These are phyloP conservation scores for Nepenthes gracilis DNA, from an alignment of 148 eudicot genomes.

Conservation along the genomic window DNA sequence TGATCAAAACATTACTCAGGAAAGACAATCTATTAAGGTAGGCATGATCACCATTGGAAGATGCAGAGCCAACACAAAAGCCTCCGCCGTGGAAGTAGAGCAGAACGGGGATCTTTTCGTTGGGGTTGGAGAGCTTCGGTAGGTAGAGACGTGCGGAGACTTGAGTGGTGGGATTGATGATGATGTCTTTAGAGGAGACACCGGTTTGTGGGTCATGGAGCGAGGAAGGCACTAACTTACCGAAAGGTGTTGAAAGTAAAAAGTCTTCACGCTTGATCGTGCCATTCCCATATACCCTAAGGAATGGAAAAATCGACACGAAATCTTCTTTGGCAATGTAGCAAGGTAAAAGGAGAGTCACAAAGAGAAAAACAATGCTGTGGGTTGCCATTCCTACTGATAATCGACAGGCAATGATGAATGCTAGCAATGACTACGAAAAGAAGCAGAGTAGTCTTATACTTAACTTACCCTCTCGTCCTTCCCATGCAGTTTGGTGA, in stretches of 20 bases:
- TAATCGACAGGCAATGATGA: too few relatives aligned
- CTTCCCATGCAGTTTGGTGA: too few relatives aligned
- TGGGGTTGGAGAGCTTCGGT: background rate
- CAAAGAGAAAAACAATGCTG: too few relatives aligned
- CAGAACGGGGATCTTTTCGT: conserved; percentile 16
- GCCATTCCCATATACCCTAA: background rate
- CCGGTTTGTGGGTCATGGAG: background rate
- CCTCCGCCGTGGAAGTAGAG: conserved; percentile 28
- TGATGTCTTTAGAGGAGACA: conserved; percentile 2
- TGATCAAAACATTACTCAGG: conserved; percentile 3
- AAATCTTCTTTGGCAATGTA: too few relatives aligned
- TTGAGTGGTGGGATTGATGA: background rate
- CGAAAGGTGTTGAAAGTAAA: too few relatives aligned
- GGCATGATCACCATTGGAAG: conserved; percentile 1
- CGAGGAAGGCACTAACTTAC: background rate
- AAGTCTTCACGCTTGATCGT: background rate
- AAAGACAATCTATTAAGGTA: conserved; percentile 6
- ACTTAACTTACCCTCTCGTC: too few relatives aligned
- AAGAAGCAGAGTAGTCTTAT: too few relatives aligned
- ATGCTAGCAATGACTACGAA: too few relatives aligned
- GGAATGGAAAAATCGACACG: background rate
- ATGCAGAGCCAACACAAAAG: conserved; percentile 13
- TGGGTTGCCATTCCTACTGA: too few relatives aligned
- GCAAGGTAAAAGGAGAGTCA: too few relatives aligned
- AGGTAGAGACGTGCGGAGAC: conserved; percentile 8